Evolutionary conservation across 768 basidiomycete genomes (phyloP), one percentile per base, ranked within the genome.

Genomic region (Termitomyces sp.): DNA sequence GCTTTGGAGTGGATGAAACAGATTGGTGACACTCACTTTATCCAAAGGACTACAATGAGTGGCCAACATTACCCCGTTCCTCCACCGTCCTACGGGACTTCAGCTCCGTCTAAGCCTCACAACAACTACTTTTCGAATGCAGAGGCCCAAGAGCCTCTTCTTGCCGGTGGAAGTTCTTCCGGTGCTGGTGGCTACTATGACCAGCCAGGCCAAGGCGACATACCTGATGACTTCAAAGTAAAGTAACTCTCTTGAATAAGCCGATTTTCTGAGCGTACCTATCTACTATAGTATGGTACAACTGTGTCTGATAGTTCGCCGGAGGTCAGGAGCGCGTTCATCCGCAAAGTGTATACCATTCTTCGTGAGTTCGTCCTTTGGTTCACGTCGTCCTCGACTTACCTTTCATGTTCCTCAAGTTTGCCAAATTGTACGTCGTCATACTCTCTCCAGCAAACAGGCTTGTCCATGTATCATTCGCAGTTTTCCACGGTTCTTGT

Each of bases 171-270:
- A 20, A 77, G 82, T 55, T 76, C 79, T 59, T 75, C 72, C 45
- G 70, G 76, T 18, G 71, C 71, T 18, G 78, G 79, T 31, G 86
- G 75, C n/a, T 79, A 86, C 63, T 90, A 81, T 63, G 83, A 94
- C 73, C 91, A 94, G 64, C 87, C 92, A 6, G 78, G 74, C 30
- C 76, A 75, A 36, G 91, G 82, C 49, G 93, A 94, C 63, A 67
- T 94, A 49, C 93, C 92, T 0, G 95, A 96, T 67, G 95, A 97
- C 72, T 97, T 97, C 84, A 93, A 95, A 83, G 91, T 91, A 60
- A 24, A 53, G 39, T 42, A 42, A 30, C 39, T 24, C n/a, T 31
- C 6, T 31, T 20, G 18, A n/a, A 49, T n/a, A 36, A 33, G 15
- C 18, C 7, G 39, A 20, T 44, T n/a, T 46, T 6, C 15, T n/a